These are phyloP conservation scores for Rasamsonia emersonii DNA, from an alignment of 2,329 filamentous ascomycete species.

Conservation along the genomic window DNA sequence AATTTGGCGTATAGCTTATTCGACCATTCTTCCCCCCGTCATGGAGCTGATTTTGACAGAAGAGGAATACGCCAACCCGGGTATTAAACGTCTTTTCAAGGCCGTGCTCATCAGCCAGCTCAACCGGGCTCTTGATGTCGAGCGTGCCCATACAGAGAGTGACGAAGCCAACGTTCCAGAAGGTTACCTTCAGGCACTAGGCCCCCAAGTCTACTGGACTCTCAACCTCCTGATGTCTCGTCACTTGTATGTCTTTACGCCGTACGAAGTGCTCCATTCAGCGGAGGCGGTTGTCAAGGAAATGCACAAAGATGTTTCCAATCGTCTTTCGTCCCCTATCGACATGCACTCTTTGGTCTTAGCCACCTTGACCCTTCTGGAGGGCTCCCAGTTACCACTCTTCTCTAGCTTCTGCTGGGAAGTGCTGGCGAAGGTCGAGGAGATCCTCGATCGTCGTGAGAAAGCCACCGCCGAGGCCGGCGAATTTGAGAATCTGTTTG, in stretches of 20 bases:
- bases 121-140: conserved; percentile 1
- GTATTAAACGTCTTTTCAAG: not conserved
- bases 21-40: conserved; percentile 1
- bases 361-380: conserved; percentile 34
- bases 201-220: conserved; percentile 35
- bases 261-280: conserved; percentile 33
- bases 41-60: not conserved
- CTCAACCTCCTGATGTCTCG: conserved; percentile 34
- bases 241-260: conserved; percentile 33
- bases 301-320: conserved; percentile 25
- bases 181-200: conserved; percentile 27
- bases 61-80: not conserved
- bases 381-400: conserved; percentile 33
- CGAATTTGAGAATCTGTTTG: conserved; percentile 32
- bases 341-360: conserved; percentile 34
- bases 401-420: conserved; percentile 31
- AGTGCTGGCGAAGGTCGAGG: conserved; percentile 43
- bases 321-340: conserved; percentile 28
- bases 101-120: conserved; percentile 8
- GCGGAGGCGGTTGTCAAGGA: conserved; percentile 33
- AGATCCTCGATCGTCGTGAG: conserved; percentile 39
- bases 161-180: conserved; percentile 7
- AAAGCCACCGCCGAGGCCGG: conserved; percentile 18
- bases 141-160: not conserved
- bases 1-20: not conserved